phyloP scores from a whole-genome alignment of 495 filamentous ascomycete genomes.

The Xylaria grammica region DNA sequence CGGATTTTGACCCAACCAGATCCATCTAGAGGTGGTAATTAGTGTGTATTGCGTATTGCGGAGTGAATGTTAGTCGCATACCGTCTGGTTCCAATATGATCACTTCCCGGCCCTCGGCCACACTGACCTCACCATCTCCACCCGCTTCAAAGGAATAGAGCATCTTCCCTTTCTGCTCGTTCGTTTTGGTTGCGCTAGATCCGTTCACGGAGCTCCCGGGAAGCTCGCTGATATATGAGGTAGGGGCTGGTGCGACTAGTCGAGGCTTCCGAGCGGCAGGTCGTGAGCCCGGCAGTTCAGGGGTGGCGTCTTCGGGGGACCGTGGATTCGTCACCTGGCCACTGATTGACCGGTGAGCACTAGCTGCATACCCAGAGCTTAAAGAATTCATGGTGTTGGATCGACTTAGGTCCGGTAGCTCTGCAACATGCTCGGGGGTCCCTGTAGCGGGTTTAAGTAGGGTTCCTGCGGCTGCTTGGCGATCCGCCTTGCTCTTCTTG shows the following conservation, averaged over 20 bases:
- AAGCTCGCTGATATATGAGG: constrained; percentile 73
- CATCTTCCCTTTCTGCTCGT: constrained; percentile 82
- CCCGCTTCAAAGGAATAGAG: constrained; percentile 81
- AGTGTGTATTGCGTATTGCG: constrained; percentile 16
- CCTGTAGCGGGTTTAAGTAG: constrained; percentile 48
- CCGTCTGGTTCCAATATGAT: constrained; percentile 85
- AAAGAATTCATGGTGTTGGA: constrained; percentile 93
- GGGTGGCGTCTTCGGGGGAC: constrained; percentile 51
- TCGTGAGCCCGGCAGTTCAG: constrained; percentile 42
- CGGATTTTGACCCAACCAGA: constrained; percentile 89
- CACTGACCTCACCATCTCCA: constrained; percentile 78
- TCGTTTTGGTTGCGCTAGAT: constrained; percentile 32
- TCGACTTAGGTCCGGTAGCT: constrained; percentile 67
- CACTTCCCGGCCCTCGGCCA: constrained; percentile 78
- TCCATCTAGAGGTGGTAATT: constrained; percentile 64
- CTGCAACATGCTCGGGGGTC: constrained; percentile 48
- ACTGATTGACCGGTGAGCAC: constrained; percentile 75
- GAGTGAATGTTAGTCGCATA: constrained; percentile 49
- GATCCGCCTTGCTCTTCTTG: constrained; percentile 85
- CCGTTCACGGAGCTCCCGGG: constrained; percentile 53
- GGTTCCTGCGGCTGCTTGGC: constrained; percentile 77
- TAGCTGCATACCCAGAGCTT: constrained; percentile 86
- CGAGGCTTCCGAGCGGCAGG: constrained; percentile 62
- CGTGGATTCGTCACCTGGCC: constrained; percentile 50
- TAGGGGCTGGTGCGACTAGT: constrained; percentile 84